A percentile compares a stretch with the other conserved stretches of the same genome.
Evolutionary conservation across 1,139 yeast genomes (phyloP).

Genomic region (Candida tunisiensis): DNA sequence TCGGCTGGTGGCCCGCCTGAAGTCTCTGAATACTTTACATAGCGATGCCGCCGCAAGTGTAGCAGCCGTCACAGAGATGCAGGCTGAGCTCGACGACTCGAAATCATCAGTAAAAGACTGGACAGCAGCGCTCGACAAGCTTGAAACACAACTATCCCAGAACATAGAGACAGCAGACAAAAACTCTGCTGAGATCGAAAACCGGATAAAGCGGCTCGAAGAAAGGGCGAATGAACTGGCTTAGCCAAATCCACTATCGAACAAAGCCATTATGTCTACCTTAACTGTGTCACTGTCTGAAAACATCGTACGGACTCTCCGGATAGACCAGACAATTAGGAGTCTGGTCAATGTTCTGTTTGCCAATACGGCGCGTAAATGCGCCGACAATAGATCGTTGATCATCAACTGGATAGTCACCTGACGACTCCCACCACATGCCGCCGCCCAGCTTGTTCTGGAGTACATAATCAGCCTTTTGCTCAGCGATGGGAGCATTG

Average conservation of each 20-base stretch:
- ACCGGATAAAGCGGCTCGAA: constrained; percentile 1
- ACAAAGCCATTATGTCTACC: constrained; percentile 3
- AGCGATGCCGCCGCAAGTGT: constrained; percentile 36
- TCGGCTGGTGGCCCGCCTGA: constrained; percentile 19
- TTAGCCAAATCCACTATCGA: constrained; percentile 7
- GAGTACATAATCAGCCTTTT: constrained; percentile 44
- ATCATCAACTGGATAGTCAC: constrained; percentile 28
- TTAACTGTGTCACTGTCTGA: constrained; percentile 2
- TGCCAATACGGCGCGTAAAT: constrained; percentile 9
- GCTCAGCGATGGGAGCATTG: constrained; percentile 31
- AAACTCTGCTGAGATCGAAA: background rate
- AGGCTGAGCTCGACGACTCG: constrained; percentile 21
- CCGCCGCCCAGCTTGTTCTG: constrained; percentile 53
- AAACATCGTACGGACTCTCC: constrained; percentile 1
- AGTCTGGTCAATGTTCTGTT: constrained; percentile 4
- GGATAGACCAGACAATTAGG: constrained; percentile 4
- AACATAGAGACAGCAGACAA: constrained; percentile 10
- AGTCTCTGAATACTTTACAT: constrained; percentile 29
- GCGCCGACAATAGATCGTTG: constrained; percentile 12
- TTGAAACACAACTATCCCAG: constrained; percentile 24
- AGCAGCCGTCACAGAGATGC: constrained; percentile 31
- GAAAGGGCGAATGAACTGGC: constrained; percentile 1
- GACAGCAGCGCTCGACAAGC: constrained; percentile 23
- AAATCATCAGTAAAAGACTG: constrained; percentile 23
- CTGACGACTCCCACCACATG: constrained; percentile 91